Base-by-base conservation (phyloP, 2,329 filamentous ascomycete species). In the Pestalotiopsis sp. region DNA sequence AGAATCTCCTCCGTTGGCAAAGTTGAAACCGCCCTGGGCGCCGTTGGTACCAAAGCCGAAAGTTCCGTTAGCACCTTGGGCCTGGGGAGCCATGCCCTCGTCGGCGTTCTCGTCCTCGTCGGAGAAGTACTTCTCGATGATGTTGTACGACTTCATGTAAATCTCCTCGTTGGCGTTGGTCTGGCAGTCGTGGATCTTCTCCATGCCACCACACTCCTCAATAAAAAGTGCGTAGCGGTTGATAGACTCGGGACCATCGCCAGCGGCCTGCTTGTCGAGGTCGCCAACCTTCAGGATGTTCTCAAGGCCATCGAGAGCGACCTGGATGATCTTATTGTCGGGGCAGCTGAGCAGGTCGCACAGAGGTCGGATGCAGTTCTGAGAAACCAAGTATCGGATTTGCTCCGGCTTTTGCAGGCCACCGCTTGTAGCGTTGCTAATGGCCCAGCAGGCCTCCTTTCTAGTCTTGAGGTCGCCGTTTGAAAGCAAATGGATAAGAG, bases 141-240 rank as follows among this genome's bases (percentile, higher is more conserved):
- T 99, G 89, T 97, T 98, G 89, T 98, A 99, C 0, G 96, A 96
- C 90, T 99, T 99, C 95, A 99, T 98, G 88, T 99, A 99, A 76
- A 99, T 99, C 84, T 99, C 96, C 85, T 99, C 96, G 84, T 99
- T 99, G 86, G 95, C 95, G 78, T 99, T 99, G 86, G 97, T 98
- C 87, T 99, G 96, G 89, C 96, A 98, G 76, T 98, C 95, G 84
- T 99, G 96, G 76, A 99, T 98, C 91, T 98, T 98, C 87, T 98
- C 96, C 96, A 99, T 99, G 74, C 96, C 96, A 78, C 94, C 94
- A 75, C 95, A 97, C 84, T 99, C 96, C 84, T 99, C 96, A 74
- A 99, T 99, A 84, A 97, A 98, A 72, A 99, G 89, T 61, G 96
- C 96, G 78, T 97, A 99, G 73, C 94, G 92, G 90, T 99, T 99